These are phyloP conservation scores for Cercospora sp. DNA, from an alignment of 2,329 filamentous ascomycete genomes.

Conservation along the genomic window DNA sequence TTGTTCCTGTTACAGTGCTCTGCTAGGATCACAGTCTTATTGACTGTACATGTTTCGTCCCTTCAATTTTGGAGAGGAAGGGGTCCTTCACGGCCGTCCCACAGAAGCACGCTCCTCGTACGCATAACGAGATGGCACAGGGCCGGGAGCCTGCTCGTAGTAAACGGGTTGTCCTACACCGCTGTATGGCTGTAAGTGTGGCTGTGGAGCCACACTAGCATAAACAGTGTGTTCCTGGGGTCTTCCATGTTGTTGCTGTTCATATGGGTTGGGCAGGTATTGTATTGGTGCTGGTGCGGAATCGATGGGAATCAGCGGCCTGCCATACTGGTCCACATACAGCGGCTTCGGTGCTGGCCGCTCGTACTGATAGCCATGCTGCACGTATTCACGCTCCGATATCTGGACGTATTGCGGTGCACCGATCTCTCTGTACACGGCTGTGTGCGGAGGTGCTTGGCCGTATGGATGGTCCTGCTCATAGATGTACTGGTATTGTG, in stretches of 20 bases:
- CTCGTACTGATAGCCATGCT: constrained; percentile 28
- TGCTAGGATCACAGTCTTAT: background rate
- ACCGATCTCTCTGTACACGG: constrained; percentile 20
- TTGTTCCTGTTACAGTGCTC: background rate
- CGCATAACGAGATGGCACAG: constrained; percentile 17
- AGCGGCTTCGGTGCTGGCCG: constrained; percentile 30
- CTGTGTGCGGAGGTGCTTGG: constrained; percentile 19
- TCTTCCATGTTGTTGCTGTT: constrained; percentile 28
- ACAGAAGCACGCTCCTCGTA: constrained; percentile 29
- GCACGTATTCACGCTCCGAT: constrained; percentile 22
- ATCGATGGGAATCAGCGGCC: constrained; percentile 34
- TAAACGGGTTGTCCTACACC: constrained; percentile 23
- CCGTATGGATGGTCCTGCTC: constrained; percentile 29
- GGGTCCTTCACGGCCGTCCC: constrained; percentile 16
- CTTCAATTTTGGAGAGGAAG: background rate
- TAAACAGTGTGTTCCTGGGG: constrained; percentile 24
- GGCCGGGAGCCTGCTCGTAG: constrained; percentile 14
- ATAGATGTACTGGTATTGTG: constrained; percentile 31
- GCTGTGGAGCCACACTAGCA: constrained; percentile 16
- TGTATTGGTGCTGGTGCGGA: constrained; percentile 33
- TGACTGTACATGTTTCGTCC: background rate
- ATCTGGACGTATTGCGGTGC: constrained; percentile 32
- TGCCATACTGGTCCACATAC: constrained; percentile 41
- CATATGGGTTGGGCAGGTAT: constrained; percentile 32
- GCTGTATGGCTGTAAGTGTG: constrained; percentile 22